Conservation (phyloP, 208 protist species). For the Willaertia magna region DNA sequence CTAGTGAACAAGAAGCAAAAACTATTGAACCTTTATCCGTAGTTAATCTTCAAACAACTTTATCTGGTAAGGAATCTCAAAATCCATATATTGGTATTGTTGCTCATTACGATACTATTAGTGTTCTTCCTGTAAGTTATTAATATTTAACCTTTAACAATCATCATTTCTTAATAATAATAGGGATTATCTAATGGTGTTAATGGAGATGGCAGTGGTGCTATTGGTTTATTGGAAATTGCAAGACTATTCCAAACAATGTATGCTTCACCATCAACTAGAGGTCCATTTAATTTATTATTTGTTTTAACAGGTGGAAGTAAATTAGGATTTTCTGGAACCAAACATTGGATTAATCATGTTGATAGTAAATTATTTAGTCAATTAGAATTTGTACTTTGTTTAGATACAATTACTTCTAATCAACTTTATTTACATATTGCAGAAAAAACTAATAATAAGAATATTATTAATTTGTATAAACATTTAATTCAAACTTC, state of each 20-base stretch:
- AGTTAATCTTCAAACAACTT: neutral
- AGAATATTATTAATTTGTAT: neutral
- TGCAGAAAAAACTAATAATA: neutral
- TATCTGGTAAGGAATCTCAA: neutral
- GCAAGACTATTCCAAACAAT: neutral
- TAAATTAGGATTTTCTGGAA: neutral
- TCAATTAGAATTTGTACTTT: neutral
- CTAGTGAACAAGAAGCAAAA: neutral
- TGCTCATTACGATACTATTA: constrained; percentile 1
- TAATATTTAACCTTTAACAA: neutral
- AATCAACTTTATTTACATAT: neutral
- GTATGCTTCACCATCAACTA: neutral
- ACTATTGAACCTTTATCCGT: neutral
- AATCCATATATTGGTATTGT: constrained; percentile 1
- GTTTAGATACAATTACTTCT: neutral
- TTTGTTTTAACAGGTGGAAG: constrained; percentile 3
- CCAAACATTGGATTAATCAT: neutral
- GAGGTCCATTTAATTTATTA: neutral
- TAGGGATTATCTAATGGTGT: neutral
- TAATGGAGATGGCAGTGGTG: neutral
- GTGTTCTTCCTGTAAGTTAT: neutral
- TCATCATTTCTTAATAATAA: neutral
- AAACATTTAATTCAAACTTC: neutral
- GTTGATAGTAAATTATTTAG: neutral
- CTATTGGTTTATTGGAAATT: neutral